These are phyloP conservation scores for Butyriboletus loyo DNA, from an alignment of 768 basidiomycete genomes.

Conservation along the genomic window DNA sequence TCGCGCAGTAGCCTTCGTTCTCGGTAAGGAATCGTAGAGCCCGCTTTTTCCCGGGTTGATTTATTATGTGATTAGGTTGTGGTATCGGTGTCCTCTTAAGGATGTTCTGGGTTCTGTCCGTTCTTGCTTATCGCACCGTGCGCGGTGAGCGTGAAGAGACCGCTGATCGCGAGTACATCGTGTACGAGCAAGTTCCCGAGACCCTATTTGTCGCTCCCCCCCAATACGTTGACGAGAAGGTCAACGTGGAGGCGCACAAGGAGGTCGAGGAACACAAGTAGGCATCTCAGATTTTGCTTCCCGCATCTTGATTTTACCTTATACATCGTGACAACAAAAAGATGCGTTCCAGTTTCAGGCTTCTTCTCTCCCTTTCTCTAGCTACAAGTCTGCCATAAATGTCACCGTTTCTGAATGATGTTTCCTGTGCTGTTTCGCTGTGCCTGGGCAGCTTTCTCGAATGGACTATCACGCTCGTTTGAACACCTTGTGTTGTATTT, in stretches of 20 bases:
- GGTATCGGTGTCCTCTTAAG: constrained; percentile 79
- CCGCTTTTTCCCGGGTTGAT: not conserved
- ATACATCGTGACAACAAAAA: not conserved
- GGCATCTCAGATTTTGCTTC: not conserved
- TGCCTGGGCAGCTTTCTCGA: not conserved
- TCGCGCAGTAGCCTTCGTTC: constrained; percentile 76
- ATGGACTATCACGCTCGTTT: constrained; percentile 23
- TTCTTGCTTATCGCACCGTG: constrained; percentile 59
- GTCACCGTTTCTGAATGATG: constrained; percentile 2
- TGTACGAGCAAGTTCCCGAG: constrained; percentile 48
- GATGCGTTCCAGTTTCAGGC: not conserved
- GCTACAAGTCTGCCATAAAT: constrained; percentile 6
- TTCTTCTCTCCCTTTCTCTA: constrained; percentile 1
- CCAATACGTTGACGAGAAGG: constrained; percentile 58
- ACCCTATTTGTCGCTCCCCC: constrained; percentile 52
- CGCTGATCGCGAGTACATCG: constrained; percentile 39
- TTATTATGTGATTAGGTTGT: constrained; percentile 48
- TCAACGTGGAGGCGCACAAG: constrained; percentile 16
- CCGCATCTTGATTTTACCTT: not conserved
- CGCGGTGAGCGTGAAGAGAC: constrained; percentile 42
- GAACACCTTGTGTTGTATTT: constrained; percentile 16
- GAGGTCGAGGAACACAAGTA: constrained; percentile 19
- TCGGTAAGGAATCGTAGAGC: constrained; percentile 46
- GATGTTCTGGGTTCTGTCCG: constrained; percentile 72
- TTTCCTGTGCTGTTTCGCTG: constrained; percentile 1